Base-by-base conservation (phyloP, 345 rosid species). In the Heritiera fomes region DNA sequence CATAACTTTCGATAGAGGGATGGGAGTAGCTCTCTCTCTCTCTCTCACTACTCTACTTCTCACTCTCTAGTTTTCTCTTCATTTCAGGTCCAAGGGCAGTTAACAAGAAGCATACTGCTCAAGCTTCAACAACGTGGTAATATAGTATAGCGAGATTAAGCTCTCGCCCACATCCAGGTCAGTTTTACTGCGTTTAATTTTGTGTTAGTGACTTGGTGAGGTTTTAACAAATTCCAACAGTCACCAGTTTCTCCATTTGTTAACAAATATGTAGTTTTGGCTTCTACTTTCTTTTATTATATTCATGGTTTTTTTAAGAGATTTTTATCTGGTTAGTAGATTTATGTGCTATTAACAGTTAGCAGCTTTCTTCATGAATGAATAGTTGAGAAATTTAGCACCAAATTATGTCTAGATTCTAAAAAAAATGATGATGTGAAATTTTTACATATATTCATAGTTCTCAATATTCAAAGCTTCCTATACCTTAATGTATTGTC, bases 361-460 rank as follows among this genome's bases (percentile, higher is more conserved):
- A 4, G 61, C 8, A 52, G 61, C 32, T 9, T 71, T 71, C 15
- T 32, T 32, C 8, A 14, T 52, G 61, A 71, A 30, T 50, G 43
- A 30, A 15, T 49, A 71, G 23, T 71, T 30, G 41, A 50, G 75
- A 71, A 71, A 49, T 71, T 30, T n/a, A 49, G 75, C 60, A 50
- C 38, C 75, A 49, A 14, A 8, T 50, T 49, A 11, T 9, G 59
- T 70, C 6, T 49, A 49, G 12, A 49, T 49, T 49, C 53, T 49
- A 28, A 7, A 49, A 28, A 53, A 12, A 46, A 68, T 68, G 55
- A 20, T 13, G 40, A 1, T 55, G 14, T 47, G 20, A 0, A 6
- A 34, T 63, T 14, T 34, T 34, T 13, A 14, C 34, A 20, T n/a
- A 45, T 11, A 2, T 0, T 46, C 23, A n/a, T 68, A 5, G 23